phyloP scores from a whole-genome alignment of 176 grass and related monocot species.

The Oryza longistaminata region DNA sequence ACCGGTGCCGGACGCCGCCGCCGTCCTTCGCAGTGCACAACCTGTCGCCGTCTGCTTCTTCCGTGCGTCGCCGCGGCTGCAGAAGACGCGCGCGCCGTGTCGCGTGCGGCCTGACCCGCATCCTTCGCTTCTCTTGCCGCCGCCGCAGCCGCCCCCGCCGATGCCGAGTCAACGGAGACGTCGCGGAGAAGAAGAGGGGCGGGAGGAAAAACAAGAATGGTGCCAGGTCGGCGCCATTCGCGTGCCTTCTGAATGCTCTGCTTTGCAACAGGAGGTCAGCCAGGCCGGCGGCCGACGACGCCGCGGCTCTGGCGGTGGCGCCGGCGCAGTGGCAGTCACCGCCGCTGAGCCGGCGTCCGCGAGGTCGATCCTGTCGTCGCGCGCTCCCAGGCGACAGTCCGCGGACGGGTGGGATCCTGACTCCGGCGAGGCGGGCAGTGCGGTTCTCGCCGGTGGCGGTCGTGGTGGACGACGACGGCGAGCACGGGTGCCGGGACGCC shows the following conservation, averaged over 20 bases:
- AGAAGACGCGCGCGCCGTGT: conserved; percentile 40
- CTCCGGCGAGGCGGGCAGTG: conserved; percentile 61
- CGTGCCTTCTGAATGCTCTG: conserved; percentile 44
- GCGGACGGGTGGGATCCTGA: conserved; percentile 26
- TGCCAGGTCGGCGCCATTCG: conserved; percentile 40
- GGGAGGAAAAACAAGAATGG: conserved; percentile 5
- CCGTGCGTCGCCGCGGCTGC: conserved; percentile 45
- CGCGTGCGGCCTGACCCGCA: conserved; percentile 56
- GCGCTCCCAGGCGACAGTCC: conserved; percentile 38
- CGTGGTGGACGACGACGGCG: conserved; percentile 60
- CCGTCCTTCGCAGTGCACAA: not conserved
- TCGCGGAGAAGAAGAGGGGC: conserved; percentile 1
- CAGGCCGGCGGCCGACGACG: not conserved
- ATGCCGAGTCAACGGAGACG: not conserved
- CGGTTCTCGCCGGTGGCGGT: conserved; percentile 67
- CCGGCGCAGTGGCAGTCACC: not conserved
- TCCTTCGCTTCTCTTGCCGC: conserved; percentile 12
- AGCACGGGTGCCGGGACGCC: conserved; percentile 18
- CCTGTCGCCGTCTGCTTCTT: conserved; percentile 27
- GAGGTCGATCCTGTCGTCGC: conserved; percentile 57
- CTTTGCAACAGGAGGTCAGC: conserved; percentile 42
- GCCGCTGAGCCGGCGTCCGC: conserved; percentile 30
- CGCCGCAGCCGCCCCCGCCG: not conserved
- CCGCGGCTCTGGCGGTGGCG: not conserved
- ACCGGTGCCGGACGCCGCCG: not conserved